Evolutionary conservation across 345 rosid species (phyloP), one percentile per base, ranked within the genome.

Genomic region (Cardamine resedifolia): DNA sequence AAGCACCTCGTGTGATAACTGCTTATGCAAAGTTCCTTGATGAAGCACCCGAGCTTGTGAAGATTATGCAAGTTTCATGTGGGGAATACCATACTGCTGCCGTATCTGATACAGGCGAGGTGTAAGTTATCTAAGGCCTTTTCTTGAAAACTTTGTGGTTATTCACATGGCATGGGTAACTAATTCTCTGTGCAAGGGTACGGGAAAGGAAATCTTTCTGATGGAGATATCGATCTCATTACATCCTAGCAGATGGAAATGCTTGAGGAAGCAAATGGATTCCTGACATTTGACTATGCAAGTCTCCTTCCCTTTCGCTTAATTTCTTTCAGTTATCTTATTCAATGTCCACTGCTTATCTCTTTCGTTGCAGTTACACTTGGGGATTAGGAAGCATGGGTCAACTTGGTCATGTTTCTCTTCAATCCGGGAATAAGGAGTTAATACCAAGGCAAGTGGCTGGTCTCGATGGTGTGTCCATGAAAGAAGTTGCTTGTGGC

Each of bases 31-130:
- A 80, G 66, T 88, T 84, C 83, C 97, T 91, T 61, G 99, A 92
- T 59, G 98, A 95, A 82, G 91, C 99, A 68, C 96, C 98, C 18
- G 99, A 90, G 79, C 87, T 80, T 30, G 94, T 90, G 87, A 90
- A 92, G 94, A 85, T 95, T 64, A 73, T 71, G 74, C 90, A 80
- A 77, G 85, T 95, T 71, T 90, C 98, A 77, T 95, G 98, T 43
- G 99, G 99, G 61, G 97, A 95, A 87, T 86, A 92, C 85, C 98
- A 95, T 81, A 78, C 96, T 33, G 98, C 98, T 18, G 98, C 92
- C 71, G 78, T 95, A 73, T 90, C 97, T 65, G 96, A 90, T 60
- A 82, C 63, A 38, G 91, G 97, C 77, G 98, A 95, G 93, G 97
- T 95, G 98, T 91, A 92, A 95, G 99, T 90, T 86, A 73, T 79